phyloP scores from a whole-genome alignment of 495 filamentous ascomycete species.

The Xylaria flabelliformis region DNA sequence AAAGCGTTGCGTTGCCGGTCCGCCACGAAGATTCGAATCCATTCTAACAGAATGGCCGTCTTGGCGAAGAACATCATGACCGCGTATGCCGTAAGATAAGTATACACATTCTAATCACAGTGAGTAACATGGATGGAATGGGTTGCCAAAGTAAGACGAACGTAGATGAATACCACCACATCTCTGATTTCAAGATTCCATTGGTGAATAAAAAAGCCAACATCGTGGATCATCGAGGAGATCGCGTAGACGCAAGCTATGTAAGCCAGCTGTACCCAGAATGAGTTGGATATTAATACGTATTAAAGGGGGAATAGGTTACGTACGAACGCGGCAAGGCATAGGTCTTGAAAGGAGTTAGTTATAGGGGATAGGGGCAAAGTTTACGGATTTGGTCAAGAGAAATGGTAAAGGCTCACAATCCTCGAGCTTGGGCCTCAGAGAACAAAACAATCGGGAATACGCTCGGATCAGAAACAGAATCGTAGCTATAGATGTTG shows the following conservation, averaged over 20 bases:
- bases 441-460: conserved; percentile 30
- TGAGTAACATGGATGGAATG: neutral
- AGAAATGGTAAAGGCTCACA: conserved; percentile 15
- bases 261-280: conserved; percentile 26
- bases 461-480: conserved; percentile 32
- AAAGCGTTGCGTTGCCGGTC: conserved; percentile 24
- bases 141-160: neutral
- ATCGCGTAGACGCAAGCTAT: conserved; percentile 31
- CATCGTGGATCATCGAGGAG: conserved; percentile 26
- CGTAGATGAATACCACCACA: conserved; percentile 28
- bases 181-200: conserved; percentile 38
- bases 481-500: conserved; percentile 26
- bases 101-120: conserved; percentile 33
- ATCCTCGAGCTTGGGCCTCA: conserved; percentile 33
- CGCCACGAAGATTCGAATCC: conserved; percentile 42
- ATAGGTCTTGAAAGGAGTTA: conserved; percentile 25
- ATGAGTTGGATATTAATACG: neutral
- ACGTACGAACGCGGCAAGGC: conserved; percentile 29
- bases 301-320: neutral
- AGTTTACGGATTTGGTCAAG: neutral
- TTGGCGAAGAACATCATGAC: conserved; percentile 39
- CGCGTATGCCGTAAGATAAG: conserved; percentile 26
- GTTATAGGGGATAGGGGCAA: neutral
- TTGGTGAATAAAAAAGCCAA: conserved; percentile 42
- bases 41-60: conserved; percentile 47